These are phyloP conservation scores for Penicillium desertorum DNA, from an alignment of 495 filamentous ascomycete species.

Conservation along the genomic window DNA sequence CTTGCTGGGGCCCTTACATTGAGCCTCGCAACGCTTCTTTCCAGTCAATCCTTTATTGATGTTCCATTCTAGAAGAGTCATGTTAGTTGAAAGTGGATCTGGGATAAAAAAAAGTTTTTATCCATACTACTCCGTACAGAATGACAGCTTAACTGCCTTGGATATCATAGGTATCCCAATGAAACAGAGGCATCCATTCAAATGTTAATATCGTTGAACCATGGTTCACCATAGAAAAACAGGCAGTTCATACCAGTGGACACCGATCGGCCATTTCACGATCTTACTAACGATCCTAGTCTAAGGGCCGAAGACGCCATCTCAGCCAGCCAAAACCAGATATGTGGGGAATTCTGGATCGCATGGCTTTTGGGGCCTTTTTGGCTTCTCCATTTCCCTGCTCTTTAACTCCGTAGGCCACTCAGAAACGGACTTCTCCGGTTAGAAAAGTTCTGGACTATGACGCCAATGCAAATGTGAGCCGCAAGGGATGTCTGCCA, in stretches of 20 bases:
- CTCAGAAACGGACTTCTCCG: conserved; percentile 23
- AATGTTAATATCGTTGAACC: not conserved
- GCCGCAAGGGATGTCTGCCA: conserved; percentile 30
- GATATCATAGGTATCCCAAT: not conserved
- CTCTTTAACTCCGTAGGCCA: conserved; percentile 5
- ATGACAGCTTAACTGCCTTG: not conserved
- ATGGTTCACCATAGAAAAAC: conserved; percentile 16
- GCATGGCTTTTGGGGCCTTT: conserved; percentile 16
- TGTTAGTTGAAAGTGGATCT: not conserved
- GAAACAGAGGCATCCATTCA: not conserved
- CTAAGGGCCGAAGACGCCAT: conserved; percentile 24
- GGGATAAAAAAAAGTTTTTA: not conserved
- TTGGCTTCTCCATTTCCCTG: conserved; percentile 6
- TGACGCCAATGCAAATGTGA: conserved; percentile 29
- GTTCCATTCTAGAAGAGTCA: conserved; percentile 2
- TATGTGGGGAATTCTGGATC: conserved; percentile 28
- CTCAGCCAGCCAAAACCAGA: conserved; percentile 30
- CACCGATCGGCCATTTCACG: conserved; percentile 29
- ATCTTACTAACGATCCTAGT: conserved; percentile 30
- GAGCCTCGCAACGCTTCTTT: not conserved
- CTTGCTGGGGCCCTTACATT: not conserved
- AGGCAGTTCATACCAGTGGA: conserved; percentile 26
- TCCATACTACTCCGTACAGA: not conserved
- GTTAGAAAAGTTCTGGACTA: conserved; percentile 15
- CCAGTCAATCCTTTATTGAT: not conserved